A percentile compares a stretch with the other conserved stretches of the same genome.
Conservation (phyloP, 306 rosid species). For the Casuarina equisetifolia region DNA sequence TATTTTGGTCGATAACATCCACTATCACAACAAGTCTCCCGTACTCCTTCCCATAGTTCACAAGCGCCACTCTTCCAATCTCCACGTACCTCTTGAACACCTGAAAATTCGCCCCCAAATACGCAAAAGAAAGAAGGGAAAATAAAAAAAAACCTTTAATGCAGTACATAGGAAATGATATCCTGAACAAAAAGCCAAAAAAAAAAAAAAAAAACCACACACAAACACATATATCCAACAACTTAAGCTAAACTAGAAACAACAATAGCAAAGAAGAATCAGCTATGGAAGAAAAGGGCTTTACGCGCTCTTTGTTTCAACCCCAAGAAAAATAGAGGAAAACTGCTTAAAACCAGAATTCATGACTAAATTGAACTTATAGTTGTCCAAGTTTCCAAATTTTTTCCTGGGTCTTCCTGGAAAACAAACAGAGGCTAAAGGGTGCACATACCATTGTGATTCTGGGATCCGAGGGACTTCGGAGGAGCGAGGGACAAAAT, state of each 20-base stretch:
- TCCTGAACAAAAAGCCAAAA: not conserved
- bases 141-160: not conserved
- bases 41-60: constrained; percentile 49
- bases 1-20: constrained; percentile 46
- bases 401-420: not conserved
- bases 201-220: not conserved
- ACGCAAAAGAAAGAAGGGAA: not conserved
- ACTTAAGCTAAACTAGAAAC: not conserved
- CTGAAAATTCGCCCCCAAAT: not conserved
- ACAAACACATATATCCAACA: not conserved
- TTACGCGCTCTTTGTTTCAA: no score
- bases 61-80: constrained; percentile 50
- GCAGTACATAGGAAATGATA: no score
- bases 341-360: no score
- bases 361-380: no score
- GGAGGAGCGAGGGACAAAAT: not conserved
- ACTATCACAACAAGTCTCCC: constrained; percentile 49
- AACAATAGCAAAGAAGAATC: not conserved
- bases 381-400: no score
- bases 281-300: not conserved
- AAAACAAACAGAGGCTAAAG: not conserved
- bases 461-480: constrained; percentile 16
- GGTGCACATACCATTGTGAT: constrained; percentile 21
- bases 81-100: constrained; percentile 53
- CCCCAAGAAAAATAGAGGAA: no score